Percentiles rank a stretch among this genome's conserved stretches.
These are phyloP conservation scores for Pleomassaria siparia DNA, from an alignment of 2,329 filamentous ascomycete species.

Conservation along the genomic window DNA sequence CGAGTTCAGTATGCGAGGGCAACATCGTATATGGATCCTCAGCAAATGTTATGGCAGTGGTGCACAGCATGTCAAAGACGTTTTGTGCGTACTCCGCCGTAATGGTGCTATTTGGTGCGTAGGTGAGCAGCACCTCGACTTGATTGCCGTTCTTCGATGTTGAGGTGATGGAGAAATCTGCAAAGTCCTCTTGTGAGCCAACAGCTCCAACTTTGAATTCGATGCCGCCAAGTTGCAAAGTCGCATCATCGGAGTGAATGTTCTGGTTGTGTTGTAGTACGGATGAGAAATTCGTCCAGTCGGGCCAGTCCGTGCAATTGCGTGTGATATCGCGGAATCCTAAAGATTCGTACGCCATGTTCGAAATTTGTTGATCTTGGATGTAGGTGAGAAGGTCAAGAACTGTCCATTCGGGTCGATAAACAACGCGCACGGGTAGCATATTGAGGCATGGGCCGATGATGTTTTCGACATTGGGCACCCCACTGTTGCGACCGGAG, in stretches of 20 bases:
- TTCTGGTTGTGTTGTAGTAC: constrained; percentile 39
- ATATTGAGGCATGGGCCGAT: constrained; percentile 48
- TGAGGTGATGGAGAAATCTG: constrained; percentile 35
- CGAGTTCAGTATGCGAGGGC: constrained; percentile 28
- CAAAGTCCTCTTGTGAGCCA: constrained; percentile 35
- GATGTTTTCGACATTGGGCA: constrained; percentile 41
- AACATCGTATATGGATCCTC: constrained; percentile 31
- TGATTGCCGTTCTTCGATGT: constrained; percentile 22
- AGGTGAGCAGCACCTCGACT: constrained; percentile 34
- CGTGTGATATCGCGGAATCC: constrained; percentile 38
- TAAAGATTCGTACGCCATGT: constrained; percentile 38
- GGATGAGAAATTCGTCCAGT: constrained; percentile 40
- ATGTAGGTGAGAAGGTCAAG: constrained; percentile 43
- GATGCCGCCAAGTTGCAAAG: constrained; percentile 49
- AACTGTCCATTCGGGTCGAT: constrained; percentile 38
- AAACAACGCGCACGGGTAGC: constrained; percentile 45
- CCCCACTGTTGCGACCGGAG: constrained; percentile 42
- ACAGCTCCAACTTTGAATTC: constrained; percentile 33
- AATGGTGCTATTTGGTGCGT: constrained; percentile 48
- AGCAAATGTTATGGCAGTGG: constrained; percentile 27
- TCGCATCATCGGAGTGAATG: constrained; percentile 42
- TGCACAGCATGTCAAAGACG: constrained; percentile 42
- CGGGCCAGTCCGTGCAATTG: constrained; percentile 40
- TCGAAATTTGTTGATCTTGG: constrained; percentile 48
- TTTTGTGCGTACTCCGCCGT: constrained; percentile 55